Conservation (phyloP, 163 green algal species). For the Chloromonas sp. region DNA sequence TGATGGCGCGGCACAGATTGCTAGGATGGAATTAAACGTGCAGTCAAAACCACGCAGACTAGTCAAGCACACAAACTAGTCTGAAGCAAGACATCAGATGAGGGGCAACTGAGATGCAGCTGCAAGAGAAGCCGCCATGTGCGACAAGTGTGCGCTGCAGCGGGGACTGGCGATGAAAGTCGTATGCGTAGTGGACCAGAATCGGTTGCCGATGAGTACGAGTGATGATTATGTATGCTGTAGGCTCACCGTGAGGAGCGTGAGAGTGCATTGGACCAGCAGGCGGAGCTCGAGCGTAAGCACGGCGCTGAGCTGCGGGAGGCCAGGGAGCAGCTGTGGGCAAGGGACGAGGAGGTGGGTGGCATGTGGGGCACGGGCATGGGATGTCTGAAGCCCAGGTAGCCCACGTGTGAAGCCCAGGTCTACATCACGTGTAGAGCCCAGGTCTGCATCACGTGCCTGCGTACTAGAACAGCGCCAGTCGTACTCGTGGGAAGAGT, state of each 20-base stretch:
- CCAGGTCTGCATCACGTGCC: not conserved
- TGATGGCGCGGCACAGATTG: no score
- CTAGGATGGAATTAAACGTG: no score
- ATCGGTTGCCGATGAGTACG: slow-evolving; percentile 3
- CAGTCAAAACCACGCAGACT: no score
- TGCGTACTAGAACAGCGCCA: not conserved
- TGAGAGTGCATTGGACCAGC: not conserved
- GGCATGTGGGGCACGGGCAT: not conserved
- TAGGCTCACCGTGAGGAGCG: not conserved
- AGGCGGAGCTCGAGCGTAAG: slow-evolving; percentile 10
- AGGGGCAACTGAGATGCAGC: no score
- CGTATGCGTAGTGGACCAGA: not conserved
- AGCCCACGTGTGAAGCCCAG: no score
- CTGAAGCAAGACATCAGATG: no score
- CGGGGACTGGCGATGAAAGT: not conserved
- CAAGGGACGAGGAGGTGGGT: slow-evolving; percentile 22
- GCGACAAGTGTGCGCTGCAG: not conserved
- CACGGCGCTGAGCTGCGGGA: slow-evolving; percentile 14
- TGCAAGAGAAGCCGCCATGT: no score
- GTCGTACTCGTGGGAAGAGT: not conserved
- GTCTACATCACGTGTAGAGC: not conserved
- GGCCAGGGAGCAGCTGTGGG: slow-evolving; percentile 12
- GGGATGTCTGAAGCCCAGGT: no score
- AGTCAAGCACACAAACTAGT: no score
- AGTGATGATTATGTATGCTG: not conserved